These are phyloP conservation scores for Botrytis galanthina DNA, from an alignment of 2,329 filamentous ascomycete genomes.

Conservation along the genomic window DNA sequence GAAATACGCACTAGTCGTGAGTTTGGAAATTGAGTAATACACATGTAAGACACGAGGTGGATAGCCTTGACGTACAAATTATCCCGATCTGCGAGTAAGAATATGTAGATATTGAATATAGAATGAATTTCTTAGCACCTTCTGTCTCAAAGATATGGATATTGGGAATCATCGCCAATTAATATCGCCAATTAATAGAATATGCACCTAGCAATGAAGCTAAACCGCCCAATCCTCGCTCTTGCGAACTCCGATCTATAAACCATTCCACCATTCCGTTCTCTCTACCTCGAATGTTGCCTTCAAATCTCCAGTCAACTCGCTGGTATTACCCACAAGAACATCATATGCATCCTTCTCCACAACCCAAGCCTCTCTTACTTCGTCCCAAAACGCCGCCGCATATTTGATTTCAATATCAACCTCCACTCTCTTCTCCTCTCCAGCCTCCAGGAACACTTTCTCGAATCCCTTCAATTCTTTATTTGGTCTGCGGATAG, in stretches of 20 bases:
- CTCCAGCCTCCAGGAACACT: conserved; percentile 58
- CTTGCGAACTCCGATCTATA: conserved; percentile 41
- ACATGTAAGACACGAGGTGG: background rate
- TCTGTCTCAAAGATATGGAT: background rate
- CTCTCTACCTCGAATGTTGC: conserved; percentile 56
- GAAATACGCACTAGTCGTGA: background rate
- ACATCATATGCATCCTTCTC: conserved; percentile 42
- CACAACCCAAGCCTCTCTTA: conserved; percentile 42
- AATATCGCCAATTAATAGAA: too few relatives aligned
- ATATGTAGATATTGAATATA: background rate
- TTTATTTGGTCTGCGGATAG: conserved; percentile 50
- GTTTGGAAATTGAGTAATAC: background rate
- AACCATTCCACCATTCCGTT: conserved; percentile 66
- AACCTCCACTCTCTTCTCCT: conserved; percentile 57
- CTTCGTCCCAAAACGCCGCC: conserved; percentile 45
- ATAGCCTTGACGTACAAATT: accelerated
- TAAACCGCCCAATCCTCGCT: background rate
- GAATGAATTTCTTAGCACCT: background rate
- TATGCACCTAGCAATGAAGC: background rate
- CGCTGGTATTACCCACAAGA: conserved; percentile 40
- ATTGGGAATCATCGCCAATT: too few relatives aligned
- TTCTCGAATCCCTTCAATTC: conserved; percentile 67
- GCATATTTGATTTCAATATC: conserved; percentile 44
- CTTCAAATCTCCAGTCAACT: conserved; percentile 50
- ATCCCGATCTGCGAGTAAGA: background rate